These are phyloP conservation scores for Ascocoryne sarcoides DNA, from an alignment of 2,329 filamentous ascomycete genomes.

Conservation along the genomic window DNA sequence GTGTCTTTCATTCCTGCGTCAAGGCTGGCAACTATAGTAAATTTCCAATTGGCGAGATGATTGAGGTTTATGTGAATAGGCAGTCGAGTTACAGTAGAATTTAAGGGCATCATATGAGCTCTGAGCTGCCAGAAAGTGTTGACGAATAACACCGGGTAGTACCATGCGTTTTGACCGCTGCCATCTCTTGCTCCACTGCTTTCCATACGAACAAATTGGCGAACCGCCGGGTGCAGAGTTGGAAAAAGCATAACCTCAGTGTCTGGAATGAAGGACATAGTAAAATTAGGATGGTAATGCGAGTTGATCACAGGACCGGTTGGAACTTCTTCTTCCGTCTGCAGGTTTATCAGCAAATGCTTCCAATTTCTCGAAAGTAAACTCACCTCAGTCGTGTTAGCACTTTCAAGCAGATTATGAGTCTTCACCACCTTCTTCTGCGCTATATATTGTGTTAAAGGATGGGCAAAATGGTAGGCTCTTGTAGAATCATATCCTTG, in stretches of 20 bases:
- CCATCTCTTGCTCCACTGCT: slow-evolving; percentile 71
- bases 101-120: slow-evolving; percentile 83
- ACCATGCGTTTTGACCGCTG: slow-evolving; percentile 85
- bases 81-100: slow-evolving; percentile 75
- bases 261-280: slow-evolving; percentile 77
- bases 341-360: slow-evolving; percentile 38
- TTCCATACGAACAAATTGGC: slow-evolving; percentile 74
- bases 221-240: slow-evolving; percentile 61
- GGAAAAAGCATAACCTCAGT: slow-evolving; percentile 61
- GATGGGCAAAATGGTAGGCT: slow-evolving; percentile 76
- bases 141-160: slow-evolving; percentile 80
- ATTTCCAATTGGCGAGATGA: slow-evolving; percentile 83
- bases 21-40: slow-evolving; percentile 72
- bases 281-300: slow-evolving; percentile 94
- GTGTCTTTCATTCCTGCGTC: slow-evolving; percentile 83
- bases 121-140: slow-evolving; percentile 98
- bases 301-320: slow-evolving; percentile 65
- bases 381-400: slow-evolving; percentile 42
- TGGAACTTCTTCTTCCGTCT: slow-evolving; percentile 40
- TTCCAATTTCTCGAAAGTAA: slow-evolving; percentile 22
- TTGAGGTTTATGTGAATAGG: slow-evolving; percentile 77
- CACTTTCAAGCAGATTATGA: slow-evolving; percentile 64
- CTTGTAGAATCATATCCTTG: slow-evolving; percentile 63
- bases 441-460: slow-evolving; percentile 79
- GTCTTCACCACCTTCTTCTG: slow-evolving; percentile 89